phyloP scores from a whole-genome alignment of 2,329 filamentous ascomycete species.

The Septoria linicola region DNA sequence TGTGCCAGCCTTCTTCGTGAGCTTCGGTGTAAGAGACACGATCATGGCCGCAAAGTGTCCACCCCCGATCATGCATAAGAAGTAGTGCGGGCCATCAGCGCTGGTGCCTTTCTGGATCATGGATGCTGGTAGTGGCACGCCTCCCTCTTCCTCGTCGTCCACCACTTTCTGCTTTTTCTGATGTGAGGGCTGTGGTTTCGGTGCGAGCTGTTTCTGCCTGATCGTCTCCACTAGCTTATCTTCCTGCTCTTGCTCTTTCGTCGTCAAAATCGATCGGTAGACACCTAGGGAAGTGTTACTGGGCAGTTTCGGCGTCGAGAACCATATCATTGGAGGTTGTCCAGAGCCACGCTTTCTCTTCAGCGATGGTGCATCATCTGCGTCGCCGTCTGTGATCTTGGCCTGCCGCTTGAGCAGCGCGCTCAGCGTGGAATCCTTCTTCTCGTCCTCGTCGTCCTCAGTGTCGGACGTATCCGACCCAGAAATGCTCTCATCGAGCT shows the following conservation, averaged over 20 bases:
- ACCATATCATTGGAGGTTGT: slow-evolving; percentile 80
- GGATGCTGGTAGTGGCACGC: slow-evolving; percentile 52
- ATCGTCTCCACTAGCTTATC: slow-evolving; percentile 65
- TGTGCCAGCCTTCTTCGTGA: slow-evolving; percentile 67
- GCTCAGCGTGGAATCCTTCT: slow-evolving; percentile 69
- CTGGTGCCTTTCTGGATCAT: slow-evolving; percentile 45
- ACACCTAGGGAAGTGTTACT: slow-evolving; percentile 78
- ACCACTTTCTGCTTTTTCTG: slow-evolving; percentile 43
- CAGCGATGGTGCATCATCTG: slow-evolving; percentile 48
- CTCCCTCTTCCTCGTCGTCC: slow-evolving; percentile 51
- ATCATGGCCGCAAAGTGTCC: slow-evolving; percentile 98
- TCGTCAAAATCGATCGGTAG: slow-evolving; percentile 78
- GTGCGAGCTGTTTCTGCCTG: slow-evolving; percentile 72
- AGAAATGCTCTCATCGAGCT: slow-evolving; percentile 87
- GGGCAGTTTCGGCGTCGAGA: slow-evolving; percentile 72
- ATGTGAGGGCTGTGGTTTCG: slow-evolving; percentile 52
- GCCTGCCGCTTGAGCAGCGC: slow-evolving; percentile 81
- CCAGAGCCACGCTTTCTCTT: slow-evolving; percentile 57
- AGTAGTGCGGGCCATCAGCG: slow-evolving; percentile 77
- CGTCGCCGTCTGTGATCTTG: slow-evolving; percentile 61
- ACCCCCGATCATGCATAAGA: slow-evolving; percentile 97
- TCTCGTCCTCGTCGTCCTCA: slow-evolving; percentile 69
- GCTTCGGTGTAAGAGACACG: slow-evolving; percentile 79
- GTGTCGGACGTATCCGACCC: slow-evolving; percentile 65
- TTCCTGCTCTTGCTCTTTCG: slow-evolving; percentile 65